Base-by-base conservation (phyloP, 2,329 filamentous ascomycete species). In the Neoscytalidium dimidiatum region DNA sequence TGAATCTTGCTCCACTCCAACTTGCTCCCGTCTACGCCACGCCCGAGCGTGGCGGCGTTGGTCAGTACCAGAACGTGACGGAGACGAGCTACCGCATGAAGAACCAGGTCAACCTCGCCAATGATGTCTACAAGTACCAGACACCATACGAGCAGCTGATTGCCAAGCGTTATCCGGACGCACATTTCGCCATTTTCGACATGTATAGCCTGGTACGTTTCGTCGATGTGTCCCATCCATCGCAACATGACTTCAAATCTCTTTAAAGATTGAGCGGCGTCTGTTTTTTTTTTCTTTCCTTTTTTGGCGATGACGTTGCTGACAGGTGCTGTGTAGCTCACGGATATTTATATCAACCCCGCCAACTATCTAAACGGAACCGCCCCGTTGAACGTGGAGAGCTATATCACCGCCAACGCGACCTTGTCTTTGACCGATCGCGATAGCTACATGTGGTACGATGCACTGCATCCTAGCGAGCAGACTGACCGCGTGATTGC, bases 401-500 rank as follows among this genome's bases (percentile, higher is more conserved):
- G 85, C 0, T 86, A 52, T 14, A 85, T 49, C 77, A 84, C 23
- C 92, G 90, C 70, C 71, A 78, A 65, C 62, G 69, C 8, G 77
- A 78, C 4, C 68, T 67, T 6, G 74, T 79, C 56, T 85, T 83
- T 68, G 70, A 68, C 11, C 43, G 57, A 29, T 60, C 67, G 35
- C 17, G 52, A 52, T 23, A 62, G 33, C 51, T 94, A 86, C 73
- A 69, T 92, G 73, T 94, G 90, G 89, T 91, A 83, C 70, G 90
- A 94, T 76, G 85, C 88, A 72, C 74, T 94, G 72, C 91, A 94
- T 78, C 90, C 90, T 0, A 88, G 87, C 31, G 83, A 88, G 76
- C 85, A 86, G 76, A 84, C 88, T 7, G 84, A 86, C 75, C 78
- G 84, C 71, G 79, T 83, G 48, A 81, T 89, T 58, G 87, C 85